A percentile compares a stretch with the other conserved stretches of the same genome.
Evolutionary conservation across 2,329 filamentous ascomycete genomes (phyloP).

Genomic region (Pezicula carpinea): DNA sequence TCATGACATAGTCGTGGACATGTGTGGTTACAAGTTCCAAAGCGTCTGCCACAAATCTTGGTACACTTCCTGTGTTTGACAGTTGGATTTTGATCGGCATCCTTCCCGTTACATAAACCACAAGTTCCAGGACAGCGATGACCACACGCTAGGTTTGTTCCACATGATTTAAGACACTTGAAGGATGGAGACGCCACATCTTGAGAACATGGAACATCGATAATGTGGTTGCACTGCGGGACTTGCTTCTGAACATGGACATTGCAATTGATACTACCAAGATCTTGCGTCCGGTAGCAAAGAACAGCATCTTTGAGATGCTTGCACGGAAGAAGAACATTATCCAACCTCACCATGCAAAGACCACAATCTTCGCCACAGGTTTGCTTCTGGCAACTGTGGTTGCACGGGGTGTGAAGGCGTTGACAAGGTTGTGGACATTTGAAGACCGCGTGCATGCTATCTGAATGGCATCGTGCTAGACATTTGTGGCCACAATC

Average conservation of each 20-base stretch:
- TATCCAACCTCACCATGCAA: constrained; percentile 31
- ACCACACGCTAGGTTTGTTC: constrained; percentile 45
- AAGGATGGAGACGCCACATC: constrained; percentile 34
- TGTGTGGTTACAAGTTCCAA: constrained; percentile 50
- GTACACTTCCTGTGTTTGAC: constrained; percentile 43
- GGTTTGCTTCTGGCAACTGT: constrained; percentile 34
- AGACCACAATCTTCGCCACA: constrained; percentile 40
- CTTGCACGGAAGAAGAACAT: constrained; percentile 33
- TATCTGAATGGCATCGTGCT: constrained; percentile 42
- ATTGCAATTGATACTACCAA: constrained; percentile 41
- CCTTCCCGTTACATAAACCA: constrained; percentile 38
- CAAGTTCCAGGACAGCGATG: constrained; percentile 51
- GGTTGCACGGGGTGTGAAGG: constrained; percentile 36
- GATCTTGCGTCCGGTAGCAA: constrained; percentile 41
- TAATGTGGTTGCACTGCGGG: constrained; percentile 49
- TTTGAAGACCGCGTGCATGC: constrained; percentile 40
- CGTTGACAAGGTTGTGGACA: constrained; percentile 43
- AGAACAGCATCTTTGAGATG: constrained; percentile 30
- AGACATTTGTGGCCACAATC: constrained; percentile 44
- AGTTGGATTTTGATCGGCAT: constrained; percentile 22
- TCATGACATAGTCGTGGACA: constrained; percentile 51
- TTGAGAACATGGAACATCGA: constrained; percentile 47
- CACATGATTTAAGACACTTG: constrained; percentile 46
- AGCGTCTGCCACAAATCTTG: constrained; percentile 44
- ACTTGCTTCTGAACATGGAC: constrained; percentile 41